A percentile compares a stretch with the other conserved stretches of the same genome.
Conservation (phyloP, 1,284 basidiomycete species). For the Leucoagaricus sp. region DNA sequence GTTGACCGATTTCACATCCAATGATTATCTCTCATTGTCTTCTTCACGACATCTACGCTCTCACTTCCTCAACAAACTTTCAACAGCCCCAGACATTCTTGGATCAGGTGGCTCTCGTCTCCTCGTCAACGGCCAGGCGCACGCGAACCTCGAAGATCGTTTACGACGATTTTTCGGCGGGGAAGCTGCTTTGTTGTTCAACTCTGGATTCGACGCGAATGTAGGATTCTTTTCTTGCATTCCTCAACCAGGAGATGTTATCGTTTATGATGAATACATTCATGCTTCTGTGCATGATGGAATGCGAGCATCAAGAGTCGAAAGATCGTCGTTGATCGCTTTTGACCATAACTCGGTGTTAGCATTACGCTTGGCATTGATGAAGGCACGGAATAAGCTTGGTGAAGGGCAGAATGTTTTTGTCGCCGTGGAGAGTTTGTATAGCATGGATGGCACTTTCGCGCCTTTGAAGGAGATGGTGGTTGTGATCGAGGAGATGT, state of each 20-base stretch:
- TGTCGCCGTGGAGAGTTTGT: conserved; percentile 87
- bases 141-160: conserved; percentile 69
- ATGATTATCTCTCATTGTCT: conserved; percentile 93
- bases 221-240: conserved; percentile 85
- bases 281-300: conserved; percentile 95
- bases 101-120: conserved; percentile 91
- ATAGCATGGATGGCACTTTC: conserved; percentile 96
- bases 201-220: conserved; percentile 95
- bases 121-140: conserved; percentile 77
- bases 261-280: conserved; percentile 88
- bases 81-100: conserved; percentile 59
- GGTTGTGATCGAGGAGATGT: conserved; percentile 53
- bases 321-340: conserved; percentile 36
- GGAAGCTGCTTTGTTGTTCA: conserved; percentile 83
- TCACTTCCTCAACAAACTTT: conserved; percentile 59
- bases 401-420: conserved; percentile 51
- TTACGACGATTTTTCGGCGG: conserved; percentile 66
- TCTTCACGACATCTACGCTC: conserved; percentile 56
- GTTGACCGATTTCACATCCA: conserved; percentile 82
- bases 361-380: conserved; percentile 47
- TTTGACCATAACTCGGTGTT: conserved; percentile 80
- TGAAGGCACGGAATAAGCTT: conserved; percentile 31
- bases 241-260: conserved; percentile 77
- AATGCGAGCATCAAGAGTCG: conserved; percentile 68
- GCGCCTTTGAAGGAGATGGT: conserved; percentile 74